A percentile compares a stretch with the other conserved stretches of the same genome.
Conservation (phyloP, 2,329 filamentous ascomycete genomes). For the Sclerotinia sclerotiorum region DNA sequence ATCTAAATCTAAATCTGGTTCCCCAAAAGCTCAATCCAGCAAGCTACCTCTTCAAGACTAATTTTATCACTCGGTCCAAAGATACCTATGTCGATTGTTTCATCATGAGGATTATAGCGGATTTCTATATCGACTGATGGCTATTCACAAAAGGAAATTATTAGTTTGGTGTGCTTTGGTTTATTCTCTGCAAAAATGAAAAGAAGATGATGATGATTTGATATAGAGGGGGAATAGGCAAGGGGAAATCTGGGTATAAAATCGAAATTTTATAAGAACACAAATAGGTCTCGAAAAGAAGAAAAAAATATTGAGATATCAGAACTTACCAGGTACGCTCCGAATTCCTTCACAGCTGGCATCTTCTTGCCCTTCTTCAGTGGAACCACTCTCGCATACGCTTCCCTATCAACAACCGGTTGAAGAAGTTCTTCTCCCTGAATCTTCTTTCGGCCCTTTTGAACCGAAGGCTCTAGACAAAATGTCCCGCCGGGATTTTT, state of each 20-base stretch:
- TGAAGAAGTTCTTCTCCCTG: not conserved
- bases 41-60: slow-evolving; percentile 26
- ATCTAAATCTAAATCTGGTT: not conserved
- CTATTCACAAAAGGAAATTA: slow-evolving; percentile 27
- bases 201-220: no score
- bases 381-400: not conserved
- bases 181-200: no score
- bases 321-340: slow-evolving; percentile 34
- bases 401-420: not conserved
- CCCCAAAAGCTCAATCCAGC: not conserved
- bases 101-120: slow-evolving; percentile 28
- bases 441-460: not conserved
- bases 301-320: not conserved
- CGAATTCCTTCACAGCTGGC: slow-evolving; percentile 10
- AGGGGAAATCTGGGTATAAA: not conserved
- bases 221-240: no score
- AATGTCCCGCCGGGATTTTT: not conserved
- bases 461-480: not conserved
- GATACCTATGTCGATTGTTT: slow-evolving; percentile 36
- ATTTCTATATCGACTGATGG: slow-evolving; percentile 40
- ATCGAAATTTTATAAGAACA: not conserved
- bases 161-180: not conserved
- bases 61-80: slow-evolving; percentile 36
- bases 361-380: not conserved
- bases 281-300: not conserved